Conservation (phyloP, 305 asterid species). For the Fraxinus greggii region DNA sequence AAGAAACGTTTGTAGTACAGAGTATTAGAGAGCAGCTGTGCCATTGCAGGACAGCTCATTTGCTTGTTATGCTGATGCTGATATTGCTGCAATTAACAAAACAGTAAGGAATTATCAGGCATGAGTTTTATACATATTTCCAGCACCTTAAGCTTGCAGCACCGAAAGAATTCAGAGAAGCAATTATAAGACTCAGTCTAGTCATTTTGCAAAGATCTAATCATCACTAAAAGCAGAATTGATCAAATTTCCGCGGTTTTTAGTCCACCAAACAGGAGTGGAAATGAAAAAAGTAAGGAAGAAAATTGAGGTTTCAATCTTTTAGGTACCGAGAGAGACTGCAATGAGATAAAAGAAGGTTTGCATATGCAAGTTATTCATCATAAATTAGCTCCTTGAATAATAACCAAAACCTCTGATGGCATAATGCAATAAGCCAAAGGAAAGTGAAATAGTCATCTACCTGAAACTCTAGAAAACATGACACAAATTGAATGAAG, state of each 20-base stretch:
- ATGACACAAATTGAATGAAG: not conserved
- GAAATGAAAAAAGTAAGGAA: not conserved
- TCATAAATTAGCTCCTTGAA: not conserved
- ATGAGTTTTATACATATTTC: not conserved
- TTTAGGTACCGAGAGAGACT: not conserved
- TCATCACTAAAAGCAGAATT: not conserved
- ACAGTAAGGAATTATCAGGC: not conserved
- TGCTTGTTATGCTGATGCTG: conserved; percentile 87
- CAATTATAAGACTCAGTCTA: not conserved
- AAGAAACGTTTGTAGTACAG: conserved; percentile 89
- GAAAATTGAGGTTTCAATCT: not conserved
- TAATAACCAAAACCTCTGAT: not conserved
- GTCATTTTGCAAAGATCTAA: not conserved
- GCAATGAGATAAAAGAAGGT: not conserved
- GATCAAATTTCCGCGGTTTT: not conserved
- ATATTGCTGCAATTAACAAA: conserved; percentile 28
- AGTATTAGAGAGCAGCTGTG: conserved; percentile 83
- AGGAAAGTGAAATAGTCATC: not conserved
- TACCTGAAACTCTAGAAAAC: not conserved
- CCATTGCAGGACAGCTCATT: conserved; percentile 87
- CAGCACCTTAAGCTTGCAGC: not conserved
- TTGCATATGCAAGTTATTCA: not conserved
- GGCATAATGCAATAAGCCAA: not conserved
- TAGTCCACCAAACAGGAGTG: not conserved
- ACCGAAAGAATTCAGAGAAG: not conserved